Evolutionary conservation across 495 filamentous ascomycete genomes (phyloP).

Genomic region (Neurospora sp.): DNA sequence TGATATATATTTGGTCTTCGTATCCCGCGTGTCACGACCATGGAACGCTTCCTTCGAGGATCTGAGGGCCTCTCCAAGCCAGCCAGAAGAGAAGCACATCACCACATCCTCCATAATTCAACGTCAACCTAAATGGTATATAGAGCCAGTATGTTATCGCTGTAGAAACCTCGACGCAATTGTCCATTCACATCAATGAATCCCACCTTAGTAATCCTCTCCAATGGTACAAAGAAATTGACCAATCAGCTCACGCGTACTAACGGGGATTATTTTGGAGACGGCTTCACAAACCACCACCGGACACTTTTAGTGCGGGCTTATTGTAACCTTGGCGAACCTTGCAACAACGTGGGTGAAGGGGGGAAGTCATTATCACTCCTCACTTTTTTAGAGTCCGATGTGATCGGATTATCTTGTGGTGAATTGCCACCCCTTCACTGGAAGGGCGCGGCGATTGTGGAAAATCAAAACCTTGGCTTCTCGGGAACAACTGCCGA

Average conservation of each 20-base stretch:
- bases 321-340: background rate
- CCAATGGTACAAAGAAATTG: background rate
- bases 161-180: background rate
- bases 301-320: background rate
- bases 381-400: background rate
- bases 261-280: background rate
- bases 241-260: background rate
- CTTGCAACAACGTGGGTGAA: background rate
- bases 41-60: background rate
- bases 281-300: background rate
- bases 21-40: background rate
- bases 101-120: background rate
- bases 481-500: background rate
- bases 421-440: background rate
- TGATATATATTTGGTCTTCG: background rate
- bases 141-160: background rate
- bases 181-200: background rate
- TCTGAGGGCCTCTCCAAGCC: background rate
- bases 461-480: background rate
- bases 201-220: background rate
- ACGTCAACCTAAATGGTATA: background rate
- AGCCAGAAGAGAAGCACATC: background rate
- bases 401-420: background rate
- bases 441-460: background rate
- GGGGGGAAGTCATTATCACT: background rate